Percentiles rank a stretch among this genome's conserved stretches.
Conservation (phyloP, 176 grass and related monocot genomes). For the Triticum monococcum region DNA sequence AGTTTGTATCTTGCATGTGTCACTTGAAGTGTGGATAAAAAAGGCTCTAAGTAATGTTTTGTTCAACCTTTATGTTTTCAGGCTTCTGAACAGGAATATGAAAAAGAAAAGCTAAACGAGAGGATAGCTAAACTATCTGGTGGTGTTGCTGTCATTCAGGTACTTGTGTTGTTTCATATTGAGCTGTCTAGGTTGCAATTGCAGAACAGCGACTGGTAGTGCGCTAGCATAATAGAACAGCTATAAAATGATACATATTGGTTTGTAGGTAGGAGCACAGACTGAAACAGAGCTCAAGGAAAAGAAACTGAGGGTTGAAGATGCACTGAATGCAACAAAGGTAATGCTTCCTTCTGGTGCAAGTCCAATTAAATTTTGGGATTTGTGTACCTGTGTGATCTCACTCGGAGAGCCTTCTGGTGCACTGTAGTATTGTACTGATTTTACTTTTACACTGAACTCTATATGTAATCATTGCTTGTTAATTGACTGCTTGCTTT, state of each 20-base stretch:
- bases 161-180: not conserved
- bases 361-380: not conserved
- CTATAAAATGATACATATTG: not conserved
- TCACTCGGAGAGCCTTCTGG: not conserved
- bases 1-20: not conserved
- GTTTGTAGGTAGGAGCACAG: constrained; percentile 80
- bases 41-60: not conserved
- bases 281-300: constrained; percentile 94
- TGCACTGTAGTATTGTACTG: not conserved
- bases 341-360: constrained; percentile 25
- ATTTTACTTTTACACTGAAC: not conserved
- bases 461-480: not conserved
- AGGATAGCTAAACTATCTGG: constrained; percentile 74
- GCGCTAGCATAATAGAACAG: not conserved
- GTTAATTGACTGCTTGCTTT: constrained; percentile 1
- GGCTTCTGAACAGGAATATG: constrained; percentile 56
- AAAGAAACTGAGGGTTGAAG: constrained; percentile 95
- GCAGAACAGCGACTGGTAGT: not conserved
- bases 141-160: constrained; percentile 71
- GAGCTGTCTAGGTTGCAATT: not conserved
- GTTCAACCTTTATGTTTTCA: not conserved
- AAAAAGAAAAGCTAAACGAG: constrained; percentile 71
- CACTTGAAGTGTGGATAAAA: not conserved
- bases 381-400: not conserved
- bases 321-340: constrained; percentile 92